Percentiles rank a stretch among this genome's conserved stretches.
Evolutionary conservation across 139 green algal genomes (phyloP).

Genomic region (Deuterostichococcus epilithicus): DNA sequence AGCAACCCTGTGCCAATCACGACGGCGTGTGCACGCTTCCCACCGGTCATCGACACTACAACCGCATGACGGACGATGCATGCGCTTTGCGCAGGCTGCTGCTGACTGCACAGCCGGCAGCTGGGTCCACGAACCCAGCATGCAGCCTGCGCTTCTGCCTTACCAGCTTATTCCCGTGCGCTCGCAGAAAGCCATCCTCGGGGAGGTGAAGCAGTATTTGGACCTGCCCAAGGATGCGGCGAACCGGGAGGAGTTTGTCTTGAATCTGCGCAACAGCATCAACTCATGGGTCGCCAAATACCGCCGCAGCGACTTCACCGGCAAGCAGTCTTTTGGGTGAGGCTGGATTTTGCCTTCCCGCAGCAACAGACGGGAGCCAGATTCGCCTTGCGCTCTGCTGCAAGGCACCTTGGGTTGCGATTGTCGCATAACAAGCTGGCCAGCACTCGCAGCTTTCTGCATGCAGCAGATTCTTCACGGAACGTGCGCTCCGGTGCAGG

Average conservation of each 20-base stretch:
- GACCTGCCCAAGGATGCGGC: constrained; percentile 55
- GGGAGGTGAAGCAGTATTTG: constrained; percentile 49
- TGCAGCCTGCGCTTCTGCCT: too few species aligned
- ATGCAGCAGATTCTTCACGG: too few species aligned
- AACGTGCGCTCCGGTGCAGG: constrained; percentile 30
- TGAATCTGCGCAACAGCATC: constrained; percentile 65
- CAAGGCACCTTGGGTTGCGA: too few species aligned
- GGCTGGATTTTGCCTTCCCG: neutral
- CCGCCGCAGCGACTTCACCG: constrained; percentile 60
- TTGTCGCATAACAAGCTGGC: too few species aligned
- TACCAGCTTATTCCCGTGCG: neutral
- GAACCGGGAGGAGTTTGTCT: constrained; percentile 61
- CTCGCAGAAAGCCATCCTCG: constrained; percentile 54
- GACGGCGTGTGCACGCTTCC: neutral
- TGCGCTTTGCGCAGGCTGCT: too few species aligned
- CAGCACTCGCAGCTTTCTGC: too few species aligned
- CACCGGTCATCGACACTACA: too few species aligned
- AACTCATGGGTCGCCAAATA: constrained; percentile 86
- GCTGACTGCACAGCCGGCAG: neutral
- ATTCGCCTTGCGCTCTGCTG: too few species aligned
- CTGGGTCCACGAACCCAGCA: too few species aligned
- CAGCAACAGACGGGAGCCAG: neutral
- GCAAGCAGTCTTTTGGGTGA: constrained; percentile 76
- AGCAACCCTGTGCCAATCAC: neutral
- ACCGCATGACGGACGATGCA: too few species aligned